Base-by-base conservation (phyloP, 108 stramenopile species). In the Nitzschia sp. region DNA sequence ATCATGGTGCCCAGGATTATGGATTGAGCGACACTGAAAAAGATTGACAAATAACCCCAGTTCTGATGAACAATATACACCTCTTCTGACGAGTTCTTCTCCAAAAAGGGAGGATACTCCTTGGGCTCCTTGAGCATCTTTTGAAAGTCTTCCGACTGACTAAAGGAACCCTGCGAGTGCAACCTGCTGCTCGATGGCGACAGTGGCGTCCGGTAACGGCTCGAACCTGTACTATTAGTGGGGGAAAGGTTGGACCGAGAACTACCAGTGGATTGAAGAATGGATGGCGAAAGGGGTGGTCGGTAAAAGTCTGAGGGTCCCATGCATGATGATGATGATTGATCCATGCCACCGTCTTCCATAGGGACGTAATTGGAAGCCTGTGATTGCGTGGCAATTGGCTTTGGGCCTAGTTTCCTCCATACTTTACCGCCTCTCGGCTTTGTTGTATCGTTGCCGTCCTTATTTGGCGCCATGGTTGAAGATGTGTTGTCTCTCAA, bases 1-100 rank as follows among this genome's bases (percentile, higher is more conserved):
- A 94, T 91, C 89, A 94, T 91, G 8, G 77, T 25, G 2, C 58
- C 46, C 57, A 94, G 27, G 9, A 94, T 69, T 0, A 78, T 48
- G 0, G 73, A 69, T 69, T 94, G 93, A 3, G 54, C 68, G 0
- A 83, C 3, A 26, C 80, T 80, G 60, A 94, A 89, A 0, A 74
- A n/a, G 21, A 77, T 79, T 30, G 75, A 68, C 21, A 75, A 75
- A 41, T 85, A 87, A 9, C 88, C 93, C 35, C 55, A 78, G 22
- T 67, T 55, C 59, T 94, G 93, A 54, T 80, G 73, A 35, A 84
- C 81, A 62, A 82, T 36, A 45, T 86, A 86, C 17, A 86, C 44
- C 57, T 85, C 78, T 26, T 45, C 54, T n/a, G 19, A 35, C 28
- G 3, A 34, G 30, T 63, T 45, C n/a, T 65, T 54, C 15, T 73